Percentiles rank a stretch among this genome's conserved stretches.
Evolutionary conservation across 345 rosid species (phyloP).

Genomic region (Ceriops tagal): DNA sequence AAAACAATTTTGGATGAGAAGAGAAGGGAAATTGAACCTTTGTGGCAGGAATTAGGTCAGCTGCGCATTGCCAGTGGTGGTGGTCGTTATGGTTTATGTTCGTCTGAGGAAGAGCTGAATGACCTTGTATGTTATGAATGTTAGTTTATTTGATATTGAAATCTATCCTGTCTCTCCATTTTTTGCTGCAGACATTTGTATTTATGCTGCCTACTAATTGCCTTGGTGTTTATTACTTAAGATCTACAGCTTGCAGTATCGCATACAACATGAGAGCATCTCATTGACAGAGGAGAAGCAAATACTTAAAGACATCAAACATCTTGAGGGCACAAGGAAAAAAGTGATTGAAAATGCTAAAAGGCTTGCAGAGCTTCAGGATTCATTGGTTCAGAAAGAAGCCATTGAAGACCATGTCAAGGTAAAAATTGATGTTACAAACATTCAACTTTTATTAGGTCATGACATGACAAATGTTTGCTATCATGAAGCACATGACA

Average conservation of each 20-base stretch:
- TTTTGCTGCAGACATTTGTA: background rate
- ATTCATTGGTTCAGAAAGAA: conserved; percentile 80
- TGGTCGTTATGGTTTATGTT: conserved; percentile 56
- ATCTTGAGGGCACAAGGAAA: conserved; percentile 86
- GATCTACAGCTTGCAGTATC: conserved; percentile 75
- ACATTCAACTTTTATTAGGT: background rate
- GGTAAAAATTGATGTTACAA: conserved; percentile 44
- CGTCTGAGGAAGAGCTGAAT: conserved; percentile 86
- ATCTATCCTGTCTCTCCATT: conserved; percentile 1
- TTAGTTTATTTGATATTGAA: conserved; percentile 4
- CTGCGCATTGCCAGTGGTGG: conserved; percentile 41
- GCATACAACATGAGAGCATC: conserved; percentile 93
- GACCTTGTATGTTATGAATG: conserved; percentile 47
- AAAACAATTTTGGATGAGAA: conserved; percentile 55
- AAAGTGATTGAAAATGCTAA: conserved; percentile 84
- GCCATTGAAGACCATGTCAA: conserved; percentile 87
- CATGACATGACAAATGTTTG: background rate
- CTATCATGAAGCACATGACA: background rate
- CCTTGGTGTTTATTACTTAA: conserved; percentile 33
- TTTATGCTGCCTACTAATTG: background rate
- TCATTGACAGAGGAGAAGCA: conserved; percentile 89
- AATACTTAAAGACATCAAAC: conserved; percentile 79
- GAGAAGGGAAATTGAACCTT: conserved; percentile 70
- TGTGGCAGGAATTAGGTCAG: conserved; percentile 89
- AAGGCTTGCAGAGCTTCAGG: conserved; percentile 76